Evolutionary conservation across 768 basidiomycete genomes (phyloP).

Genomic region (Collybia sordida): DNA sequence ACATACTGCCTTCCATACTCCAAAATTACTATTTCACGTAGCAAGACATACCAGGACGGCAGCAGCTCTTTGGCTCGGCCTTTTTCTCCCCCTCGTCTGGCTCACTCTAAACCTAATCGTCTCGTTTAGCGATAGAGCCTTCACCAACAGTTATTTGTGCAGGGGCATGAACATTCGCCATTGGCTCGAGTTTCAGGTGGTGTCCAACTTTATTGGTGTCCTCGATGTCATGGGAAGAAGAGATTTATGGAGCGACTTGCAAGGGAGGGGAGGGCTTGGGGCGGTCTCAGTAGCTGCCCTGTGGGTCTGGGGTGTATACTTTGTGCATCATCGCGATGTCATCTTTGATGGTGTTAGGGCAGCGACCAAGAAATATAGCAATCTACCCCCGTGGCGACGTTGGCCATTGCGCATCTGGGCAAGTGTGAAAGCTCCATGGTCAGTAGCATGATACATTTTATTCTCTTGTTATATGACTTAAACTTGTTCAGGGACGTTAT

Average conservation of each 20-base stretch:
- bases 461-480: too few relatives aligned
- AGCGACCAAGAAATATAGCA: background rate
- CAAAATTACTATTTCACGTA: background rate
- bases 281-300: constrained; percentile 7
- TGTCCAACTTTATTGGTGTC: constrained; percentile 18
- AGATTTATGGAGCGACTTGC: constrained; percentile 16
- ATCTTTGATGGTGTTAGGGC: background rate
- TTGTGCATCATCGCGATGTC: constrained; percentile 7
- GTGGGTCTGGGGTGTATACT: constrained; percentile 18
- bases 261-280: constrained; percentile 15
- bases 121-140: constrained; percentile 11
- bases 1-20: background rate
- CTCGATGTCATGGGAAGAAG: constrained; percentile 18
- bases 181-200: constrained; percentile 13
- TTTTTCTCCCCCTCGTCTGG: constrained; percentile 1
- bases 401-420: background rate
- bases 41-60: constrained; percentile 1
- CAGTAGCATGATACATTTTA: background rate
- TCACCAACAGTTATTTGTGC: constrained; percentile 14
- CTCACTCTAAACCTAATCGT: constrained; percentile 3
- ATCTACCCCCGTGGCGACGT: background rate
- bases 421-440: constrained; percentile 7
- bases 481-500: constrained; percentile 7
- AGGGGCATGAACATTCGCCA: constrained; percentile 8
- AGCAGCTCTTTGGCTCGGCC: constrained; percentile 8